A percentile compares a stretch with the other conserved stretches of the same genome.
phyloP scores from a whole-genome alignment of 345 rosid species.

The Abelmoschus esculentus region DNA sequence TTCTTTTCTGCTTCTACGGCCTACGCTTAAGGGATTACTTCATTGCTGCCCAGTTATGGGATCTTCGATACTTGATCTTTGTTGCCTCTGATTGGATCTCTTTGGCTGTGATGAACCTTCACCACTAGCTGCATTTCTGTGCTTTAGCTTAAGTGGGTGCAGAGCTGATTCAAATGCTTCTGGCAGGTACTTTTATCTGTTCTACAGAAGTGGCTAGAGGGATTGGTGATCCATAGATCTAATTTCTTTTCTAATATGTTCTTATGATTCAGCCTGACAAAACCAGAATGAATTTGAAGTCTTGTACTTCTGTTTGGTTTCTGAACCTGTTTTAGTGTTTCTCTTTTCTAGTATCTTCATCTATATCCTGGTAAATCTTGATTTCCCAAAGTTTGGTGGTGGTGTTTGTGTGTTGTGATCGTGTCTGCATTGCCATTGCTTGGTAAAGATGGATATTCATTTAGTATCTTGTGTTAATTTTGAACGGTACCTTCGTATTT shows the following conservation, averaged over 20 bases:
- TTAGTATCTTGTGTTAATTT: too few relatives aligned
- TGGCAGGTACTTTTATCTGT: slow-evolving; percentile 52
- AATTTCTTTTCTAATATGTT: neutral
- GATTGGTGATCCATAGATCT: slow-evolving; percentile 8
- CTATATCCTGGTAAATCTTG: too few relatives aligned
- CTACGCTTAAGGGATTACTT: too few relatives aligned
- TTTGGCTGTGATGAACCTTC: slow-evolving; percentile 36
- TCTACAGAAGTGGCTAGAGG: slow-evolving; percentile 31
- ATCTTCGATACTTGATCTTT: neutral
- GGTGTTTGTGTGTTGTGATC: too few relatives aligned
- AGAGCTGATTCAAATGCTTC: slow-evolving; percentile 59
- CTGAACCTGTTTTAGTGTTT: too few relatives aligned
- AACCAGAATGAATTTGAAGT: slow-evolving; percentile 5
- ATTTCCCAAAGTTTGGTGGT: too few relatives aligned
- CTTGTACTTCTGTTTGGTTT: neutral
- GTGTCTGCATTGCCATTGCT: too few relatives aligned
- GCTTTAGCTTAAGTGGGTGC: slow-evolving; percentile 41
- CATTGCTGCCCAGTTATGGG: too few relatives aligned
- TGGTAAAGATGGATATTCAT: too few relatives aligned
- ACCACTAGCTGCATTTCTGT: slow-evolving; percentile 38
- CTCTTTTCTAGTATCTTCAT: neutral
- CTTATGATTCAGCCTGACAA: neutral
- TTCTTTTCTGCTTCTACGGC: too few relatives aligned
- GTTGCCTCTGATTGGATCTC: slow-evolving; percentile 50
- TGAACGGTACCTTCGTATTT: too few relatives aligned